Percentiles rank a stretch among this genome's conserved stretches.
These are phyloP conservation scores for Blastobotrys malaysiensis DNA, from an alignment of 1,139 yeast species.

Conservation along the genomic window DNA sequence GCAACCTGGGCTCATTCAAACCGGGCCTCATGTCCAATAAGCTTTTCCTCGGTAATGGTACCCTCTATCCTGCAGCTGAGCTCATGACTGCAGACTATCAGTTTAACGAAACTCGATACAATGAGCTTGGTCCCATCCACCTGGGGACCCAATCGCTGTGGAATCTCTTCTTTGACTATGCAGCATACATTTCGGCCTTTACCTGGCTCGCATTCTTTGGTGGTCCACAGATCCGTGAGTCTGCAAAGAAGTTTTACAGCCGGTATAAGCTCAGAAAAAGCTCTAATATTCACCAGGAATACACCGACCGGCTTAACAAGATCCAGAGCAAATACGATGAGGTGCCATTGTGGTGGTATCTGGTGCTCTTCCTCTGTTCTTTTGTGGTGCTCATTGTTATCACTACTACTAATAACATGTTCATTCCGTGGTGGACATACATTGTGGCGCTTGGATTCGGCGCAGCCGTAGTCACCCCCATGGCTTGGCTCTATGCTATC, in stretches of 20 bases:
- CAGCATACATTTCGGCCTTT: conserved; percentile 46
- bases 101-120: conserved; percentile 12
- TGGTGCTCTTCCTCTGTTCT: conserved; percentile 40
- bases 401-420: conserved; percentile 21
- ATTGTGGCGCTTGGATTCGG: conserved; percentile 12
- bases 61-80: conserved; percentile 33
- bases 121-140: conserved; percentile 45
- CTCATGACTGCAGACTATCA: conserved; percentile 27
- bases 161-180: conserved; percentile 49
- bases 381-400: conserved; percentile 42
- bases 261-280: conserved; percentile 1
- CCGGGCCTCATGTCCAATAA: conserved; percentile 42
- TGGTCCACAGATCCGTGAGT: conserved; percentile 5
- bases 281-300: conserved; percentile 20
- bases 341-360: conserved; percentile 52
- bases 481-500: conserved; percentile 43
- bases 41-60: conserved; percentile 40
- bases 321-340: conserved; percentile 49
- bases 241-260: conserved; percentile 7
- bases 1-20: conserved; percentile 42
- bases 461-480: conserved; percentile 11
- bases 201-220: conserved; percentile 36
- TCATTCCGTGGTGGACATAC: conserved; percentile 15
- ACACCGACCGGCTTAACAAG: conserved; percentile 44
- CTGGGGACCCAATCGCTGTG: conserved; percentile 43